Evolutionary conservation across 2,329 filamentous ascomycete species (phyloP), one percentile per base, ranked within the genome.

Genomic region (Penicillium sp.): DNA sequence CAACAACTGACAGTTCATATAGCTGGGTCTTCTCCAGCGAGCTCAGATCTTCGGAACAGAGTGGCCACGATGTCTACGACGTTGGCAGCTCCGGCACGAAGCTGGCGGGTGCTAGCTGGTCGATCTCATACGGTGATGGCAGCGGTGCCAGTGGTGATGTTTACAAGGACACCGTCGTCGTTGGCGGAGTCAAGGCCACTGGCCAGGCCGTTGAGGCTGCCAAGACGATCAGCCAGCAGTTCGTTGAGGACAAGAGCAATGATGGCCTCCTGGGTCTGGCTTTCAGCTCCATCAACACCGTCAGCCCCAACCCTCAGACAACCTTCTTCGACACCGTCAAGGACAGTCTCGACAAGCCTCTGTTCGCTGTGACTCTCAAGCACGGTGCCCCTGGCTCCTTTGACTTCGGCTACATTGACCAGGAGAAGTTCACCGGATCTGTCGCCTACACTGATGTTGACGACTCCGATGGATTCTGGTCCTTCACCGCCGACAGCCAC

Each of bases 11-110:
- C 38, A 13, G 33, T 52, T 25, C 4, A 15, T 48, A 33, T 56
- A 86, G 83, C 49, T 94, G 82, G 83, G 88, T 85, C 41, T 89
- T 88, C 73, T 89, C 86, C 0, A 79, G 78, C 19, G 78, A 86
- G 25, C 82, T 86, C 15, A 70, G 82, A 6, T 65, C 75, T 5
- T 73, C 75, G 17, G 73, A 84, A 49, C 78, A 81, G 29, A 69
- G 71, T 8, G 85, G 83, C 5, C 87, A 89, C 65, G 68, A 74
- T 39, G 70, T 85, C 65, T 90, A 90, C 74, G 76, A 79, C 42
- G 83, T 83, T 4, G 79, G 80, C 27, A 70, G 57, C 7, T 80
- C 77, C 2, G 75, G 75, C 47, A 79, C 78, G 61, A 70, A 78
- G 44, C 64, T 85, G 49, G 61, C 60, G 2, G 83, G 82, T 23